A percentile compares a stretch with the other conserved stretches of the same genome.
Conservation (phyloP, 2,329 filamentous ascomycete species). For the Scytalidium sp. region DNA sequence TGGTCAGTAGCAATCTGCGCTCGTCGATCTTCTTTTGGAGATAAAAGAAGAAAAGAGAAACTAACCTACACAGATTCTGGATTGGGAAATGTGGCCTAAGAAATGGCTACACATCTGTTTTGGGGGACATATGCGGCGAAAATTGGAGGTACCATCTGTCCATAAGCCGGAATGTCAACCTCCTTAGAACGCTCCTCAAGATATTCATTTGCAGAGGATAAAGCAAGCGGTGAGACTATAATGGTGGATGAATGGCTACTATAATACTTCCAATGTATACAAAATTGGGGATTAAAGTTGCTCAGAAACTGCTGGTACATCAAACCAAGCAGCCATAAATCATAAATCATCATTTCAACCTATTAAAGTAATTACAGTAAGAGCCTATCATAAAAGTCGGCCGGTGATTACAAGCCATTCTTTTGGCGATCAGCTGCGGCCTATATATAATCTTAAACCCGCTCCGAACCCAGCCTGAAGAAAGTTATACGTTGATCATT, state of each 20-base stretch:
- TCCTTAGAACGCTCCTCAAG: too few species aligned
- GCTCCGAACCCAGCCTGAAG: background rate
- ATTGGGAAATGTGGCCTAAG: background rate
- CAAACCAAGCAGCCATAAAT: background rate
- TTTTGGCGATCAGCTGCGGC: background rate
- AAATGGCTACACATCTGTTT: too few species aligned
- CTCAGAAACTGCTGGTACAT: background rate
- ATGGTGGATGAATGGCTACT: too few species aligned
- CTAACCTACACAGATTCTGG: background rate
- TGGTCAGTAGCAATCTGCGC: constrained; percentile 18
- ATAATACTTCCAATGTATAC: background rate
- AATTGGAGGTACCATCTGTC: too few species aligned
- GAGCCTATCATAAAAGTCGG: background rate
- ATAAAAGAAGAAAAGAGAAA: background rate
- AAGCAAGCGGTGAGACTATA: too few species aligned
- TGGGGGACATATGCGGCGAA: too few species aligned
- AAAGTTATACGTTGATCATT: background rate
- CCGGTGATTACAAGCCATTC: background rate
- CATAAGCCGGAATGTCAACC: too few species aligned
- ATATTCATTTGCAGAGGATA: too few species aligned
- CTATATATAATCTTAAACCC: background rate
- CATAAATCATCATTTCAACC: background rate
- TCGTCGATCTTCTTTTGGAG: background rate
- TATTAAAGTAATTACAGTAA: background rate
- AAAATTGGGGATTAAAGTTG: background rate